phyloP scores from a whole-genome alignment of 352 stramenopile species.

The Globisporangium rhizosaccharum region DNA sequence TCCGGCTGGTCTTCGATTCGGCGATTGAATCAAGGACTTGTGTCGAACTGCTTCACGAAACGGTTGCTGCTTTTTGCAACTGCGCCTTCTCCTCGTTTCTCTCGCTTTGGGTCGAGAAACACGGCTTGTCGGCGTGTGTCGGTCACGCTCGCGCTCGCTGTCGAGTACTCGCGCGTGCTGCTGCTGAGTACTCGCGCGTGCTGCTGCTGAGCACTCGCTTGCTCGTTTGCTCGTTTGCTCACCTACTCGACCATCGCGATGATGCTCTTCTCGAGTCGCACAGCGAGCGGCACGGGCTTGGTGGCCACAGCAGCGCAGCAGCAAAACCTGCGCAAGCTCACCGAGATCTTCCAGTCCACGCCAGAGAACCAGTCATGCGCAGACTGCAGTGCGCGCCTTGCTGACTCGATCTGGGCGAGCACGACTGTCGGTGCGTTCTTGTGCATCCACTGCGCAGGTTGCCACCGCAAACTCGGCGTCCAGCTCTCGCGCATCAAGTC shows the following conservation, averaged over 20 bases:
- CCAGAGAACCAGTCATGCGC: slow-evolving; percentile 71
- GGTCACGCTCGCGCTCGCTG: no score
- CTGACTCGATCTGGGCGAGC: slow-evolving; percentile 90
- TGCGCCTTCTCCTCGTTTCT: no score
- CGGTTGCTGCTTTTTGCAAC: no score
- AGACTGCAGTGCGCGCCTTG: slow-evolving; percentile 65
- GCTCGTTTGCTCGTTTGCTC: background rate
- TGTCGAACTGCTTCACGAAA: no score
- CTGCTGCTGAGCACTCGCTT: background rate
- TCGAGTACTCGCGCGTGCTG: no score
- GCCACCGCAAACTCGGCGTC: slow-evolving; percentile 93
- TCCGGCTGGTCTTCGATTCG: no score
- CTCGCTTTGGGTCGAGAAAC: background rate
- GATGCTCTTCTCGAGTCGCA: slow-evolving; percentile 39
- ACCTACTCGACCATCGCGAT: slow-evolving; percentile 10
- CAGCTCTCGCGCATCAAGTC: slow-evolving; percentile 90
- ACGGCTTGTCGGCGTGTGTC: no score
- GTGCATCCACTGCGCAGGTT: slow-evolving; percentile 94
- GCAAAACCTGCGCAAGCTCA: slow-evolving; percentile 43
- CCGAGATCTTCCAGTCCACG: slow-evolving; percentile 50
- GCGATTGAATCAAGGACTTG: no score
- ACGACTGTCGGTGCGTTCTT: slow-evolving; percentile 92
- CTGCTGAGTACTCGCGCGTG: no score
- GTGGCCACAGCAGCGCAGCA: slow-evolving; percentile 25
- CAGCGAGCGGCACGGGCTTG: slow-evolving; percentile 15